Conservation (phyloP, 306 rosid genomes). For the Canavalia ensiformis region DNA sequence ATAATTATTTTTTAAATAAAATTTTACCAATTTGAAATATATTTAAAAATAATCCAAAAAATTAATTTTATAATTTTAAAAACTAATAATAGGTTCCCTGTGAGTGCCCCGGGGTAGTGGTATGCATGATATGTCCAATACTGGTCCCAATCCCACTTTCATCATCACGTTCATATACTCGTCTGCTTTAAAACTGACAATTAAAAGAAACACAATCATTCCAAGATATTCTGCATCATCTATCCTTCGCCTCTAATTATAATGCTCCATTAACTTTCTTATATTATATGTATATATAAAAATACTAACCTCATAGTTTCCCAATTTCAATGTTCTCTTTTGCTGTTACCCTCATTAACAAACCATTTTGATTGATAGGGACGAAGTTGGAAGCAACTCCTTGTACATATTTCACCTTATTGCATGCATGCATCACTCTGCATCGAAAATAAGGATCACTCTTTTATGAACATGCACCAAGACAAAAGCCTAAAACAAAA, state of each 20-base stretch:
- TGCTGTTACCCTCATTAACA: not conserved
- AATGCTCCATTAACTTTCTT: not conserved
- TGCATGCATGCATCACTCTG: constrained; percentile 32
- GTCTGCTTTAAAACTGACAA: constrained; percentile 37
- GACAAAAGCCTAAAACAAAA: constrained; percentile 42
- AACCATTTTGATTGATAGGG: constrained; percentile 41
- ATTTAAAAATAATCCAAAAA: too few species aligned
- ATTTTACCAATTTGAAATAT: too few species aligned
- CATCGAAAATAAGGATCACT: not conserved
- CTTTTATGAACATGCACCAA: not conserved
- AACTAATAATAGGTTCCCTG: too few species aligned
- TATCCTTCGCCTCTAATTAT: not conserved
- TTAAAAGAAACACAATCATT: constrained; percentile 42
- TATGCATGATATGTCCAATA: not conserved
- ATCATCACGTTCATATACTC: constrained; percentile 37
- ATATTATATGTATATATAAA: not conserved
- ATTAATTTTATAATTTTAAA: too few species aligned
- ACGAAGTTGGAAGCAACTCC: constrained; percentile 1
- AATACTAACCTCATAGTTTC: not conserved
- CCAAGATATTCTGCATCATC: not conserved
- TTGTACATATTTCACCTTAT: constrained; percentile 21
- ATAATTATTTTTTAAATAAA: too few species aligned
- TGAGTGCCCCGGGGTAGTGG: not conserved
- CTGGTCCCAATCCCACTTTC: constrained; percentile 48
- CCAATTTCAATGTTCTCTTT: not conserved